phyloP scores from a whole-genome alignment of 768 basidiomycete species.

The Termitomyces sp. region DNA sequence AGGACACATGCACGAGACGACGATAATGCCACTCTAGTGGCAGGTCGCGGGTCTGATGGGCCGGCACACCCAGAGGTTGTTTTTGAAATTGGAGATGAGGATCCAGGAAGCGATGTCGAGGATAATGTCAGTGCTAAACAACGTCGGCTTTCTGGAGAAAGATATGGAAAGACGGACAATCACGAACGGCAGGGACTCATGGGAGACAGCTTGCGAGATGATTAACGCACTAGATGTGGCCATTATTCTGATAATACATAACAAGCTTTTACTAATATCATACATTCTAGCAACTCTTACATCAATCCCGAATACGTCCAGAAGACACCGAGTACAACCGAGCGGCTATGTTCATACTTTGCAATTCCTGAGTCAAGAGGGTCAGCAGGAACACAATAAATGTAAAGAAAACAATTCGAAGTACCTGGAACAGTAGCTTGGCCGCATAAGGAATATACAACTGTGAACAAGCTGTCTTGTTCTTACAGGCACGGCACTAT shows the following conservation, averaged over 20 bases:
- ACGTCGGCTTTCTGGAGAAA: slow-evolving; percentile 46
- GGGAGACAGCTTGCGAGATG: slow-evolving; percentile 30
- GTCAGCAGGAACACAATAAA: not conserved
- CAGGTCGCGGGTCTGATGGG: slow-evolving; percentile 41
- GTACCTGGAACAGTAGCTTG: slow-evolving; percentile 90
- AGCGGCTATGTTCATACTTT: slow-evolving; percentile 94
- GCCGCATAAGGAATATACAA: slow-evolving; percentile 95
- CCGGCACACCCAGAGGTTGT: slow-evolving; percentile 66
- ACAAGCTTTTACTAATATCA: slow-evolving; percentile 16
- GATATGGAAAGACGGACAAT: slow-evolving; percentile 33
- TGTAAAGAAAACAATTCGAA: slow-evolving; percentile 12
- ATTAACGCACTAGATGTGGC: slow-evolving; percentile 18
- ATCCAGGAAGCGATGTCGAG: slow-evolving; percentile 61
- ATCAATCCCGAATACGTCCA: slow-evolving; percentile 74
- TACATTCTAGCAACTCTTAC: slow-evolving; percentile 14
- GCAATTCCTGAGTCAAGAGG: slow-evolving; percentile 59
- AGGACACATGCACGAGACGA: slow-evolving; percentile 50
- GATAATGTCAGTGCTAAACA: slow-evolving; percentile 47
- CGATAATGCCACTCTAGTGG: slow-evolving; percentile 70
- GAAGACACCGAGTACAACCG: slow-evolving; percentile 84
- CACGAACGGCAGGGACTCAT: slow-evolving; percentile 70
- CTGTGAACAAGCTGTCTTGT: slow-evolving; percentile 92
- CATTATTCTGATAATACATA: slow-evolving; percentile 17
- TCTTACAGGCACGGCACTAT: slow-evolving; percentile 93
- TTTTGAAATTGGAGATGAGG: slow-evolving; percentile 89